Percentiles rank a stretch among this genome's conserved stretches.
Conservation (phyloP, 352 stramenopile species). For the Globisporangium takayamanum region DNA sequence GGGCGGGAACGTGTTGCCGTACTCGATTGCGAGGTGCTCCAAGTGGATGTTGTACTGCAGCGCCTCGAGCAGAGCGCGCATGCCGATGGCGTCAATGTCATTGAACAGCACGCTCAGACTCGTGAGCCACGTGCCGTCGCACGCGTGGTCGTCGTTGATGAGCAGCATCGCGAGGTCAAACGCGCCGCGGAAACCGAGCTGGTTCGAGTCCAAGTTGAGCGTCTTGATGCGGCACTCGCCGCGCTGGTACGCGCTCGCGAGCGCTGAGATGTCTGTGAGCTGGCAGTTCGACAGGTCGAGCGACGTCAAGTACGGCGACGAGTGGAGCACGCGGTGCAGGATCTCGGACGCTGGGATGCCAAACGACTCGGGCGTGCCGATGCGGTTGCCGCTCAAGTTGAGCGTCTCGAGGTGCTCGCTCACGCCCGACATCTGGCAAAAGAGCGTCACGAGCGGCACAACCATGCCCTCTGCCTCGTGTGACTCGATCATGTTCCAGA, state of each 20-base stretch:
- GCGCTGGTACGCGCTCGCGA: slow-evolving; percentile 45
- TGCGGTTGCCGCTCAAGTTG: slow-evolving; percentile 52
- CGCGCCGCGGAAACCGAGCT: slow-evolving; percentile 44
- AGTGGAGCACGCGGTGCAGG: slow-evolving; percentile 47
- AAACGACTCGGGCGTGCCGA: slow-evolving; percentile 47
- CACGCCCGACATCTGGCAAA: slow-evolving; percentile 47
- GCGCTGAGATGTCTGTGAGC: slow-evolving; percentile 39
- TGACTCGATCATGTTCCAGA: slow-evolving; percentile 52
- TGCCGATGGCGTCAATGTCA: slow-evolving; percentile 45
- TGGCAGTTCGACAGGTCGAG: slow-evolving; percentile 44
- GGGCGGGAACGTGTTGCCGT: slow-evolving; percentile 46
- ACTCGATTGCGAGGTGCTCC: slow-evolving; percentile 44
- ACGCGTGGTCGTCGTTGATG: slow-evolving; percentile 41
- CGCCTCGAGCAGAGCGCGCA: slow-evolving; percentile 37
- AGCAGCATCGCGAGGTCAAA: slow-evolving; percentile 55
- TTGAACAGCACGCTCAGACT: slow-evolving; percentile 49
- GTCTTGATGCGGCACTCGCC: slow-evolving; percentile 36
- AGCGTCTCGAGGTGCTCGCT: slow-evolving; percentile 47
- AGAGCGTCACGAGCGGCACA: slow-evolving; percentile 41
- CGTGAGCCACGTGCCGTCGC: slow-evolving; percentile 29
- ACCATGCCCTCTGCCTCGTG: slow-evolving; percentile 40
- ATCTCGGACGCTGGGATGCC: slow-evolving; percentile 42
- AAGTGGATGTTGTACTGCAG: slow-evolving; percentile 48
- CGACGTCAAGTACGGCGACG: slow-evolving; percentile 46
- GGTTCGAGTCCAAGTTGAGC: slow-evolving; percentile 49